A percentile compares a stretch with the other conserved stretches of the same genome.
Evolutionary conservation across 1,284 basidiomycete genomes (phyloP).

Genomic region (Pseudomicrostroma phylloplanum): DNA sequence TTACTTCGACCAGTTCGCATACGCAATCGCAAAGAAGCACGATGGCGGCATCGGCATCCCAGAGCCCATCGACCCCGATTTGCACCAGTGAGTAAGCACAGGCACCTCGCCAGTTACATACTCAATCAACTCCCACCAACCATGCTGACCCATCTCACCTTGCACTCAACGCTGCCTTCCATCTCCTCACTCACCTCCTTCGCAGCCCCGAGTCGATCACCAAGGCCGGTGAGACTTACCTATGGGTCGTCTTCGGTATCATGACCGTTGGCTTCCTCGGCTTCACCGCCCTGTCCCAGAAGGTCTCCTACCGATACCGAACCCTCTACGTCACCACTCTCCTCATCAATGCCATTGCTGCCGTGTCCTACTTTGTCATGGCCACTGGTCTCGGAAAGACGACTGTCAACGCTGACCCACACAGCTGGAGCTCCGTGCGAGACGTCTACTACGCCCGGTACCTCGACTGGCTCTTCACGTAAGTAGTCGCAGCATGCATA

Average conservation of each 20-base stretch:
- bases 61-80: not conserved
- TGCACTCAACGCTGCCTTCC: not conserved
- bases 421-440: slow-evolving; percentile 30
- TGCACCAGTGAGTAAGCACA: not conserved
- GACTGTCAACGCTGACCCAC: slow-evolving; percentile 31
- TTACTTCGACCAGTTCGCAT: not conserved
- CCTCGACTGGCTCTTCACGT: slow-evolving; percentile 40
- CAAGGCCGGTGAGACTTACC: slow-evolving; percentile 22
- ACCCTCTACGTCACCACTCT: slow-evolving; percentile 34
- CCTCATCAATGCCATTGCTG: slow-evolving; percentile 34
- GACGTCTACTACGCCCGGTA: slow-evolving; percentile 38
- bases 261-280: slow-evolving; percentile 30
- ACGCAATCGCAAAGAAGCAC: not conserved
- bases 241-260: slow-evolving; percentile 36
- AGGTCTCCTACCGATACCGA: slow-evolving; percentile 38
- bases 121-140: not conserved
- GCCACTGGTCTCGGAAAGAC: slow-evolving; percentile 34
- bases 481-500: not conserved
- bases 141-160: slow-evolving; percentile 6
- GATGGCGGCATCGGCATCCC: slow-evolving; percentile 1
- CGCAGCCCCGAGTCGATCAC: slow-evolving; percentile 9
- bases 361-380: slow-evolving; percentile 39
- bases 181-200: too few species aligned
- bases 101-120: not conserved
- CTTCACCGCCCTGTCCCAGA: slow-evolving; percentile 33